Evolutionary conservation across 495 filamentous ascomycete genomes (phyloP), one percentile per base, ranked within the genome.

Genomic region (Xylaria acuta): DNA sequence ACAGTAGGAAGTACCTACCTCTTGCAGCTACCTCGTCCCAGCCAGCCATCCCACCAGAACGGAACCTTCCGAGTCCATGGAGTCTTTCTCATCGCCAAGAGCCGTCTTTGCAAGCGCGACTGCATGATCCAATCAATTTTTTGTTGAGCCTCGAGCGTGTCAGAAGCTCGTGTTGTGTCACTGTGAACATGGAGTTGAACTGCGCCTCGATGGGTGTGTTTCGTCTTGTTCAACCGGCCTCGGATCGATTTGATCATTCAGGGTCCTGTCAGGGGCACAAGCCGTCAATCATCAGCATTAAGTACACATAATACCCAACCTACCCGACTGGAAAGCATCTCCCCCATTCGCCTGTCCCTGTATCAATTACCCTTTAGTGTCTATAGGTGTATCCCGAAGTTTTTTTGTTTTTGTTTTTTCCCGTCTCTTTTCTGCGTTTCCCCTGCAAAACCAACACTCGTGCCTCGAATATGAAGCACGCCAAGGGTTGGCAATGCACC

Each of bases 161-260:
- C 27, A 34, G 65, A 51, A 40, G 22, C 32, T 56, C 65, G 65
- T 58, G 32, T 68, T 58, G 36, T 16, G 65, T n/a, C n/a, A n/a
- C n/a, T n/a, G n/a, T n/a, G 1, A 30, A 34, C 16, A 45, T 14
- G 38, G 20, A 30, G 11, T 6, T 18, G 47, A 54, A 69, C 67
- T 69, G 53, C 67, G 67, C 67, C 67, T 47, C 67, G 43, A 32
- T 34, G 12, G 51, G 25, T 47, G 36, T 53, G 67, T 69, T 69
- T 69, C 67, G 53, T 59, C 67, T 45, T 16, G 36, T 34, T 69
- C 51, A 12, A 69, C 53, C 25, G 51, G 38, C 67, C 49, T 34
- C 47, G 36, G 18, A 56, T 67, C 32, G 30, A 68, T 41, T 56
- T 20, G 67, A 45, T 16, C 22, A 32, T 27, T 14, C 67, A 59